These are phyloP conservation scores for Trichothecium roseum DNA, from an alignment of 2,329 filamentous ascomycete species.

Conservation along the genomic window DNA sequence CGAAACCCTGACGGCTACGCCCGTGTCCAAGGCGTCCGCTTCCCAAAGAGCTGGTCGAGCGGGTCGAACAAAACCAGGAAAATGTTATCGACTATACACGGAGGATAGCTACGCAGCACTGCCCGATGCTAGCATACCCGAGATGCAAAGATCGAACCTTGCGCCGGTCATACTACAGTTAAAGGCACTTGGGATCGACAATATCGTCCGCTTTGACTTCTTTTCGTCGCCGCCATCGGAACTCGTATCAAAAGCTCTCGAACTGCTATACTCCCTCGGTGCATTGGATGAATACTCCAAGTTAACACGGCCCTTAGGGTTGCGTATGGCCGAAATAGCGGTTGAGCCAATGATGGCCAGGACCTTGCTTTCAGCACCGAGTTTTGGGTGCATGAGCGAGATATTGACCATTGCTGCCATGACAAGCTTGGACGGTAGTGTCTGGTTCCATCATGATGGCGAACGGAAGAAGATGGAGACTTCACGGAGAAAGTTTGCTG, in stretches of 20 bases:
- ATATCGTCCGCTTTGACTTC: conserved; percentile 84
- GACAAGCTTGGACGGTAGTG: conserved; percentile 72
- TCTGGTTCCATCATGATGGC: conserved; percentile 75
- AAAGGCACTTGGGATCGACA: conserved; percentile 91
- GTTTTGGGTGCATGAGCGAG: conserved; percentile 72
- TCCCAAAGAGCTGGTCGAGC: conserved; percentile 84
- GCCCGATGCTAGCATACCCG: conserved; percentile 66
- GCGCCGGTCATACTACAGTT: conserved; percentile 83
- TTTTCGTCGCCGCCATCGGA: conserved; percentile 77
- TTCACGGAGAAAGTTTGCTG: conserved; percentile 71
- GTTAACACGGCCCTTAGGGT: conserved; percentile 78
- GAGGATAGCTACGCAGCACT: conserved; percentile 59
- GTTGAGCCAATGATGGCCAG: conserved; percentile 95
- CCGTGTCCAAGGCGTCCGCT: conserved; percentile 86
- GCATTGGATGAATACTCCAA: conserved; percentile 85
- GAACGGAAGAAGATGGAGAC: conserved; percentile 67
- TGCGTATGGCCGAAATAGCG: conserved; percentile 84
- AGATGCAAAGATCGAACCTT: conserved; percentile 87
- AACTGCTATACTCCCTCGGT: conserved; percentile 77
- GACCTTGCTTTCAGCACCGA: conserved; percentile 63
- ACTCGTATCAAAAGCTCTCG: conserved; percentile 74
- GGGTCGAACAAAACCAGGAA: conserved; percentile 79
- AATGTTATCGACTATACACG: conserved; percentile 89
- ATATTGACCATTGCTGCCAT: conserved; percentile 90
- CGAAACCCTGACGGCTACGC: conserved; percentile 71